Evolutionary conservation across 1,284 basidiomycete species (phyloP).

Genomic region (Malassezia sp.): DNA sequence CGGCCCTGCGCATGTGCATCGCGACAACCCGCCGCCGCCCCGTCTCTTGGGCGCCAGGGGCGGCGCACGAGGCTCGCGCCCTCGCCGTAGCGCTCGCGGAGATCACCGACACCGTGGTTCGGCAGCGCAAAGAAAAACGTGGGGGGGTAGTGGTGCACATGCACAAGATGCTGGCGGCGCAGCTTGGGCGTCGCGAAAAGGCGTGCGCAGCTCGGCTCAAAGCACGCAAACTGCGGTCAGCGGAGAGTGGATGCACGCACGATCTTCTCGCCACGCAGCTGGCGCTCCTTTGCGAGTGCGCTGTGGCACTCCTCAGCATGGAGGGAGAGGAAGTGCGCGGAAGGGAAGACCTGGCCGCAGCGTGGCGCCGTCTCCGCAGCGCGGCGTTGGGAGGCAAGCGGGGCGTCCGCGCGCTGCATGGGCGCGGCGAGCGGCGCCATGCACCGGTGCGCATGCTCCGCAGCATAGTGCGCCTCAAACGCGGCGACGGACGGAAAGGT

Average conservation of each 20-base stretch:
- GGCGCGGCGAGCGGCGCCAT: constrained; percentile 37
- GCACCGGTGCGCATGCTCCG: constrained; percentile 71
- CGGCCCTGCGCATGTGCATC: no score
- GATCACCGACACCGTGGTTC: constrained; percentile 13
- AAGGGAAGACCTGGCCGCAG: constrained; percentile 75
- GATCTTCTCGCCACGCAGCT: constrained; percentile 74
- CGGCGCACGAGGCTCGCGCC: constrained; percentile 15
- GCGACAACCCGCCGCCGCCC: no score
- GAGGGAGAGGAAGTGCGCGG: constrained; percentile 63
- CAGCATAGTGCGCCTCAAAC: constrained; percentile 67
- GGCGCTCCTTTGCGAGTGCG: constrained; percentile 60
- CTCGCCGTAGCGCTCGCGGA: constrained; percentile 11
- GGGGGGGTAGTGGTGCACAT: constrained; percentile 67
- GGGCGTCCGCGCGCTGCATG: neutral
- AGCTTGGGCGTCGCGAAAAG: constrained; percentile 65
- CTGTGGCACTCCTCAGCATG: constrained; percentile 81
- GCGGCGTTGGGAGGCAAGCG: constrained; percentile 30
- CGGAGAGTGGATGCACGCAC: constrained; percentile 52
- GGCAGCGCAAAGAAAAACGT: constrained; percentile 46
- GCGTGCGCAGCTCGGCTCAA: constrained; percentile 56
- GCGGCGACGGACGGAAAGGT: constrained; percentile 56
- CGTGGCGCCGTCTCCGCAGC: constrained; percentile 27
- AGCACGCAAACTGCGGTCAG: constrained; percentile 64
- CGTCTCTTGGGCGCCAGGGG: neutral
- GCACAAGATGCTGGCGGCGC: constrained; percentile 67